Conservation (phyloP, 345 rosid species). For the Durio zibethinus region DNA sequence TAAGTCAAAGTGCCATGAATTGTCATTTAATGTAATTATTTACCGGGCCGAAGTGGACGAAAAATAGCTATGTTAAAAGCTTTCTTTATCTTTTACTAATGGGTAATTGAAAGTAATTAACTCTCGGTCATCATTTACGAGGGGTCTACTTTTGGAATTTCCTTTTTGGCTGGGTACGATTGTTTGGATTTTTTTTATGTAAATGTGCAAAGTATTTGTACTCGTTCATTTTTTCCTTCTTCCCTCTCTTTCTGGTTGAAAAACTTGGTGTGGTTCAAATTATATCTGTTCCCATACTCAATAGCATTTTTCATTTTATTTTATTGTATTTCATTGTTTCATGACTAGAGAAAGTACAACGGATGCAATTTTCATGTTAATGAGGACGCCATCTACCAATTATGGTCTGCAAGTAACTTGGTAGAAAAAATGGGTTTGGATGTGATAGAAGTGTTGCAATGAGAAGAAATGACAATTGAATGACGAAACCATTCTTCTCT, state of each 20-base stretch:
- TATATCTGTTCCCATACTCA: too few relatives aligned
- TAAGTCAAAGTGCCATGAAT: not conserved
- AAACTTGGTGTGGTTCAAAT: too few relatives aligned
- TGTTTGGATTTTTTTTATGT: too few relatives aligned
- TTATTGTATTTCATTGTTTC: too few relatives aligned
- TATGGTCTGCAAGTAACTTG: not conserved
- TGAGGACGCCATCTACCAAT: too few relatives aligned
- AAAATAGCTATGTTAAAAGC: not conserved
- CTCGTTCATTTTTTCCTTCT: too few relatives aligned
- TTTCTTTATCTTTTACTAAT: not conserved
- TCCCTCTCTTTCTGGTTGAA: too few relatives aligned
- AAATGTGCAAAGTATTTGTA: too few relatives aligned
- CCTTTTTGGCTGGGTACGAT: too few relatives aligned
- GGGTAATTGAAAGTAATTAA: not conserved
- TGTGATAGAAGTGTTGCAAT: not conserved
- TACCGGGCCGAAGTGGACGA: not conserved
- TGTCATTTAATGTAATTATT: not conserved
- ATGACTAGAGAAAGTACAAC: too few relatives aligned
- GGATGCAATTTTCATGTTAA: too few relatives aligned
- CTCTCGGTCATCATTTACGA: not conserved
- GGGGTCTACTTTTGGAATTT: not conserved
- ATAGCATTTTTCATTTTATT: too few relatives aligned
- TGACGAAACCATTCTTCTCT: not conserved
- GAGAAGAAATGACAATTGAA: not conserved
- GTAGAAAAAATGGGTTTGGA: not conserved